phyloP scores from a whole-genome alignment of 257 asterid genomes.

The Parsonsia alboflavescens region DNA sequence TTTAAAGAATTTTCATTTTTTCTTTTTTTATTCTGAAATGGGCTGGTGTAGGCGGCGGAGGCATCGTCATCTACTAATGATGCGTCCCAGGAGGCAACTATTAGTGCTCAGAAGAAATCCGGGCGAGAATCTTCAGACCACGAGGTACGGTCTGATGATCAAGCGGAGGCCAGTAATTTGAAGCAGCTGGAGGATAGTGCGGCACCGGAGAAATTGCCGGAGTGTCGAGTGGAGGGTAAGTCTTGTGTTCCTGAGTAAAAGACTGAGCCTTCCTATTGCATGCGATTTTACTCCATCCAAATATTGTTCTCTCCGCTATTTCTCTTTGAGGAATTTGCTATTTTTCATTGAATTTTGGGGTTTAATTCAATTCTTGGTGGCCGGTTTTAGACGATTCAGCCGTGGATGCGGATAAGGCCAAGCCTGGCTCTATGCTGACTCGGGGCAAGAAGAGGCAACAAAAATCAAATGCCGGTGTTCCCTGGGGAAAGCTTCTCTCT shows the following conservation, averaged over 20 bases:
- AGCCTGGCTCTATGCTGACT: slow-evolving; percentile 28
- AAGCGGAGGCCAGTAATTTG: slow-evolving; percentile 32
- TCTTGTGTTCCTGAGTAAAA: slow-evolving; percentile 23
- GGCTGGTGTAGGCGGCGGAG: slow-evolving; percentile 59
- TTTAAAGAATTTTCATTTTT: neutral
- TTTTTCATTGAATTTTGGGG: too few species aligned
- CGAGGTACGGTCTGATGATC: slow-evolving; percentile 69
- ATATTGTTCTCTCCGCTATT: neutral
- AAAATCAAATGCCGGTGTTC: slow-evolving; percentile 45
- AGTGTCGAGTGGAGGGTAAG: slow-evolving; percentile 43
- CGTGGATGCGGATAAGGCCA: slow-evolving; percentile 40
- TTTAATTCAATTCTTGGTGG: slow-evolving; percentile 12
- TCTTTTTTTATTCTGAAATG: slow-evolving; percentile 9
- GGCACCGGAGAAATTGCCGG: slow-evolving; percentile 40
- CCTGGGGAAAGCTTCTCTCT: slow-evolving; percentile 90
- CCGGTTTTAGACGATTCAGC: slow-evolving; percentile 36
- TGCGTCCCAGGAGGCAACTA: slow-evolving; percentile 33
- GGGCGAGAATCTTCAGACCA: slow-evolving; percentile 38
- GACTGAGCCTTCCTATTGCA: slow-evolving; percentile 19
- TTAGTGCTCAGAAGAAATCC: slow-evolving; percentile 27
- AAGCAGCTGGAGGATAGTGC: slow-evolving; percentile 35
- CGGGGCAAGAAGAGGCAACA: slow-evolving; percentile 52
- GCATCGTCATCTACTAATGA: slow-evolving; percentile 56
- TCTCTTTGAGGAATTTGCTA: neutral
- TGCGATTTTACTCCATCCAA: slow-evolving; percentile 2